phyloP scores from a whole-genome alignment of 176 grass and related monocot genomes.

The Tillandsia leiboldiana region DNA sequence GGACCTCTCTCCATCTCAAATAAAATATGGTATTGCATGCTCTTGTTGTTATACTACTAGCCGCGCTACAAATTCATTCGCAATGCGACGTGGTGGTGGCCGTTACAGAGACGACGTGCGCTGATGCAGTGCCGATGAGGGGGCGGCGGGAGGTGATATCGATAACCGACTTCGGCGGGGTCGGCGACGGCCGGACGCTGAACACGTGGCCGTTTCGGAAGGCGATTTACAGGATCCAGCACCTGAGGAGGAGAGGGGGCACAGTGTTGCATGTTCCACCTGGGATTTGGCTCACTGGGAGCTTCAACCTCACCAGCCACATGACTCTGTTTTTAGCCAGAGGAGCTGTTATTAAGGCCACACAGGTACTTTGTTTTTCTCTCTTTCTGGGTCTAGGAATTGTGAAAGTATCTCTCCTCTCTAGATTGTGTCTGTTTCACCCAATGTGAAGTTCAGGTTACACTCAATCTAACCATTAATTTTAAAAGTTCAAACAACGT shows the following conservation, averaged over 20 bases:
- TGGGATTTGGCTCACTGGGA: constrained; percentile 72
- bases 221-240: constrained; percentile 57
- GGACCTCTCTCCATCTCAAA: constrained; percentile 11
- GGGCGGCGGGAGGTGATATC: constrained; percentile 47
- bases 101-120: constrained; percentile 32
- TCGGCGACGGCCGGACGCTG: constrained; percentile 55
- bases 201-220: constrained; percentile 81
- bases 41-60: neutral
- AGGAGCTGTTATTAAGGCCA: constrained; percentile 64
- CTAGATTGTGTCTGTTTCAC: neutral
- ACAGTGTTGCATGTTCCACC: constrained; percentile 49
- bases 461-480: too few species aligned
- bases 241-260: constrained; percentile 41
- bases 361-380: constrained; percentile 16
- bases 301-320: constrained; percentile 89
- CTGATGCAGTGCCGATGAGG: constrained; percentile 34
- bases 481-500: too few species aligned
- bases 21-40: neutral
- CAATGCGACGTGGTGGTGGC: constrained; percentile 10
- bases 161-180: constrained; percentile 54
- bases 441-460: too few species aligned
- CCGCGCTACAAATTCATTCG: constrained; percentile 1
- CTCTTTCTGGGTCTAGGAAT: neutral
- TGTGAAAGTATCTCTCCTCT: neutral
- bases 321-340: constrained; percentile 77